These are phyloP conservation scores for Stephanodiscus minutulus DNA, from an alignment of 108 stramenopile genomes.

Conservation along the genomic window DNA sequence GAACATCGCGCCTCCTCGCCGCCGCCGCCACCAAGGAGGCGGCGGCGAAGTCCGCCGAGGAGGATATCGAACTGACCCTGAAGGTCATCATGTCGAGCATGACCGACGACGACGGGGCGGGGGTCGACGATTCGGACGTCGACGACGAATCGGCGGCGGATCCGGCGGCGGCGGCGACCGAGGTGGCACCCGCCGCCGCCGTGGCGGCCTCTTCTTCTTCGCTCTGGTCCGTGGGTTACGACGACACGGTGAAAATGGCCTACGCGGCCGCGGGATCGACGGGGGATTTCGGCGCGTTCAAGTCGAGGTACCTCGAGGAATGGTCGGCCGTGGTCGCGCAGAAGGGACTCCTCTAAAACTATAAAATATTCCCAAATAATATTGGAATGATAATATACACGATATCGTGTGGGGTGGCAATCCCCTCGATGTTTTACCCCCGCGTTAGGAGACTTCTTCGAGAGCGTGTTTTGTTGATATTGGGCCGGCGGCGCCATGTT, in stretches of 20 bases:
- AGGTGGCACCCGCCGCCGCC: constrained; percentile 24
- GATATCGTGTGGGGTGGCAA: too few species aligned
- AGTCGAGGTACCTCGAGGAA: constrained; percentile 56
- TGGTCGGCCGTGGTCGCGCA: constrained; percentile 46
- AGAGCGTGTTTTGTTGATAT: too few species aligned
- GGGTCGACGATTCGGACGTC: constrained; percentile 42
- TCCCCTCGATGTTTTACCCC: too few species aligned
- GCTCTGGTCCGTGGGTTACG: constrained; percentile 53
- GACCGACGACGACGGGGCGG: constrained; percentile 26
- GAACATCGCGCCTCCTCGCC: constrained; percentile 3
- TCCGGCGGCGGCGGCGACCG: constrained; percentile 8
- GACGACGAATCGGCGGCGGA: constrained; percentile 19
- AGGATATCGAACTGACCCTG: constrained; percentile 69
- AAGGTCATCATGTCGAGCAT: constrained; percentile 49
- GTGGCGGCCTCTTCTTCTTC: constrained; percentile 20
- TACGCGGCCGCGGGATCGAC: constrained; percentile 54
- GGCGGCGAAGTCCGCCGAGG: constrained; percentile 58
- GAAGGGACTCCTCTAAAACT: constrained; percentile 2
- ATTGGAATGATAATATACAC: neutral
- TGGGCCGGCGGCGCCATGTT: too few species aligned
- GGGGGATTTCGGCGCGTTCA: constrained; percentile 58
- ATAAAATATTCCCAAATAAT: neutral
- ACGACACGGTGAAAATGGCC: constrained; percentile 56
- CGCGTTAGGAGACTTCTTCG: too few species aligned
- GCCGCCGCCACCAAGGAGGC: constrained; percentile 11